These are phyloP conservation scores for Cubamyces lactineus DNA, from an alignment of 768 basidiomycete species.

Conservation along the genomic window DNA sequence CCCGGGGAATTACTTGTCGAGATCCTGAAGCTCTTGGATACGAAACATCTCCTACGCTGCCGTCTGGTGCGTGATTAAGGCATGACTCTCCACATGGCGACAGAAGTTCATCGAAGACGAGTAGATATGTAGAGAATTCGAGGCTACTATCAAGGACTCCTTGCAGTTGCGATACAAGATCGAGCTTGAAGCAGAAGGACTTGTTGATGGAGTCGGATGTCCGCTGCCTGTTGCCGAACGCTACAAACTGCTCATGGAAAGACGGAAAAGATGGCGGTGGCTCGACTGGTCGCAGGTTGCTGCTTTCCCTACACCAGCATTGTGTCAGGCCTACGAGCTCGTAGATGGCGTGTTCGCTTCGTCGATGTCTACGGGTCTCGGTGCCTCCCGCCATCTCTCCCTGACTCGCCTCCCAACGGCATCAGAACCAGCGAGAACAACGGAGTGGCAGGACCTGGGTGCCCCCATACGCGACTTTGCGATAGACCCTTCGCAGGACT, in stretches of 20 bases:
- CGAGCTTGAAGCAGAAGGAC: conserved; percentile 37
- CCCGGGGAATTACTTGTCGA: conserved; percentile 27
- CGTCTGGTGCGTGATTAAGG: conserved; percentile 13
- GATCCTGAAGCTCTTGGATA: conserved; percentile 24
- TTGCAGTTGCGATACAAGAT: conserved; percentile 36
- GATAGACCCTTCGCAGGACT: conserved; percentile 67
- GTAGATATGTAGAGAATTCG: conserved; percentile 33
- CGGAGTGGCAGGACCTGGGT: conserved; percentile 42
- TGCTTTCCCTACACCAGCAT: conserved; percentile 37
- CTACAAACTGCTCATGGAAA: conserved; percentile 37
- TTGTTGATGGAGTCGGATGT: conserved; percentile 30
- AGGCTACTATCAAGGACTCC: conserved; percentile 26
- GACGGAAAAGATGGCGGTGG: conserved; percentile 41
- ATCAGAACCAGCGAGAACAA: conserved; percentile 12
- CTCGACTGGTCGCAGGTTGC: conserved; percentile 34
- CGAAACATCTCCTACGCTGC: conserved; percentile 21
- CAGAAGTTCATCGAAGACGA: neutral
- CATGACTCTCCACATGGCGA: neutral
- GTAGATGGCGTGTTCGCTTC: conserved; percentile 63
- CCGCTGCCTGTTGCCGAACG: conserved; percentile 35
- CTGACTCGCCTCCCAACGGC: conserved; percentile 33
- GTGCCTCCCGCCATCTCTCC: conserved; percentile 30
- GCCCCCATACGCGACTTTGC: conserved; percentile 57
- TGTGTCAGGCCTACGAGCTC: conserved; percentile 59
- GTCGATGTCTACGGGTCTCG: conserved; percentile 27